These are phyloP conservation scores for Plantago coronopus DNA, from an alignment of 305 asterid genomes.

Conservation along the genomic window DNA sequence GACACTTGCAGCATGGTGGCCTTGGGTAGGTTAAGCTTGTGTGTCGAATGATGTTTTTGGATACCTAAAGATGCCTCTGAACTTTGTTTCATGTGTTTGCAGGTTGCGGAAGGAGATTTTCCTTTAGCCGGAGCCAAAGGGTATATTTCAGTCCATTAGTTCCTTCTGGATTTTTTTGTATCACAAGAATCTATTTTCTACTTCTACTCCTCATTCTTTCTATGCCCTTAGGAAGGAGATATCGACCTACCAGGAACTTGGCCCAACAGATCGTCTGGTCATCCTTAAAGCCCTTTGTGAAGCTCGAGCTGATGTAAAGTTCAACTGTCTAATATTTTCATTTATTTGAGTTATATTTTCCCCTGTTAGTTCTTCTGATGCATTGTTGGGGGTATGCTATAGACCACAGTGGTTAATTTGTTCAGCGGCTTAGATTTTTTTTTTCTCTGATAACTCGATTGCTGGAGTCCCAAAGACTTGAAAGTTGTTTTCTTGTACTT, in stretches of 20 bases:
- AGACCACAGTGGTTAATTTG: background rate
- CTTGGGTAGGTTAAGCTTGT: constrained; percentile 61
- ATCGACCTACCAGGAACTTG: constrained; percentile 62
- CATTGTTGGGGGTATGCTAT: background rate
- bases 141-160: constrained; percentile 32
- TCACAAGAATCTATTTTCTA: background rate
- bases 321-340: constrained; percentile 19
- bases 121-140: constrained; percentile 72
- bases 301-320: constrained; percentile 74
- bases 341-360: constrained; percentile 6
- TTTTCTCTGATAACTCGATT: constrained; percentile 10
- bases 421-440: background rate
- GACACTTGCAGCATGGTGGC: constrained; percentile 77
- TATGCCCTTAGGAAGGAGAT: constrained; percentile 58
- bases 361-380: background rate
- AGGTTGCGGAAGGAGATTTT: constrained; percentile 80
- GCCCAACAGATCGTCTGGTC: constrained; percentile 59
- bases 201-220: constrained; percentile 1
- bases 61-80: constrained; percentile 18
- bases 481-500: constrained; percentile 12
- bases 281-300: constrained; percentile 91
- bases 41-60: constrained; percentile 13
- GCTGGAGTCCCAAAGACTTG: constrained; percentile 5
- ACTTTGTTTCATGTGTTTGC: constrained; percentile 13
- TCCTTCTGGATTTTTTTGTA: constrained; percentile 8